Evolutionary conservation across 257 asterid genomes (phyloP).

Genomic region (Primulina eburnea): DNA sequence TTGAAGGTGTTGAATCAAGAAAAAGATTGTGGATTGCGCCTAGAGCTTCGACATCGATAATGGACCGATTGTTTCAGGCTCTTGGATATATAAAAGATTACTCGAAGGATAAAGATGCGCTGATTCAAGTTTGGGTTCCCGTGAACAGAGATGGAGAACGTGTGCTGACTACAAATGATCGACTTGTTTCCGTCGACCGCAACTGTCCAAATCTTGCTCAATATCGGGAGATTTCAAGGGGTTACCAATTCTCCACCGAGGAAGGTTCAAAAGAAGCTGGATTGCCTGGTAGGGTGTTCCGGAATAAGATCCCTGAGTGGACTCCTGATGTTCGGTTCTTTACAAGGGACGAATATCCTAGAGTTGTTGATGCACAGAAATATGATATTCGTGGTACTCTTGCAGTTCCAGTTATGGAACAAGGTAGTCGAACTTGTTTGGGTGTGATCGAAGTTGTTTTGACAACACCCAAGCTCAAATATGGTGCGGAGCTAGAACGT

Average conservation of each 20-base stretch:
- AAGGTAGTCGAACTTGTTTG: slow-evolving; percentile 69
- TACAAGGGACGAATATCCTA: slow-evolving; percentile 67
- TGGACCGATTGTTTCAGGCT: slow-evolving; percentile 64
- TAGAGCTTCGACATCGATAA: slow-evolving; percentile 52
- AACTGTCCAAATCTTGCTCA: slow-evolving; percentile 64
- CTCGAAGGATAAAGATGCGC: slow-evolving; percentile 52
- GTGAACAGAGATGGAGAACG: slow-evolving; percentile 57
- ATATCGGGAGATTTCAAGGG: slow-evolving; percentile 69
- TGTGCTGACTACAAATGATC: slow-evolving; percentile 64
- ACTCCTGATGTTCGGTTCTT: slow-evolving; percentile 88
- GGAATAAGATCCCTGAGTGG: slow-evolving; percentile 85
- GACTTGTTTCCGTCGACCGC: slow-evolving; percentile 56
- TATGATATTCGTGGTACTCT: slow-evolving; percentile 82
- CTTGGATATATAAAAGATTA: slow-evolving; percentile 51
- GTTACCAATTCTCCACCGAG: slow-evolving; percentile 68
- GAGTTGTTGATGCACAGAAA: slow-evolving; percentile 71
- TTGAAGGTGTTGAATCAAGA: slow-evolving; percentile 38
- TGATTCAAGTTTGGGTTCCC: slow-evolving; percentile 91
- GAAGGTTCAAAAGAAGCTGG: slow-evolving; percentile 67
- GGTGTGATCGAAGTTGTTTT: slow-evolving; percentile 87
- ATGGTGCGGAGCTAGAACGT: slow-evolving; percentile 72
- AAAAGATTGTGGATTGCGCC: slow-evolving; percentile 76
- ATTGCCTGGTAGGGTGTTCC: slow-evolving; percentile 84
- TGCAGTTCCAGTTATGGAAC: slow-evolving; percentile 88
- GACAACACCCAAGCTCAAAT: slow-evolving; percentile 78